These are phyloP conservation scores for Candida ovalis DNA, from an alignment of 805 yeast genomes.

Conservation along the genomic window DNA sequence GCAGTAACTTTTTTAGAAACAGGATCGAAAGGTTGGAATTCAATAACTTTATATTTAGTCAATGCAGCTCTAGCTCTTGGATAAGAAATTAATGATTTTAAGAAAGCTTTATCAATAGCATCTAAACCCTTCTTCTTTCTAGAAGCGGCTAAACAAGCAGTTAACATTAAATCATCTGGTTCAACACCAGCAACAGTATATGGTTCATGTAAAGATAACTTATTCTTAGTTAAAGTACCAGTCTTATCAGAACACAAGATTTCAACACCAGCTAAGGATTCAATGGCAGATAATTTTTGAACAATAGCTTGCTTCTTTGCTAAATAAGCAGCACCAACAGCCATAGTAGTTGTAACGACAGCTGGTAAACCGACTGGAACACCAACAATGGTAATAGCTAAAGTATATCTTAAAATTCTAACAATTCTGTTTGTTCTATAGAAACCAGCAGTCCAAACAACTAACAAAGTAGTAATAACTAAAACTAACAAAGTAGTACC, in stretches of 20 bases:
- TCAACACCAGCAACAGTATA: constrained; percentile 97
- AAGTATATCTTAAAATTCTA: constrained; percentile 82
- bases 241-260: constrained; percentile 97
- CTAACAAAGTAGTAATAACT: constrained; percentile 80
- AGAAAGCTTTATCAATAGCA: constrained; percentile 91
- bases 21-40: constrained; percentile 96
- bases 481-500: constrained; percentile 88
- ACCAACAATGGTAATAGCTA: constrained; percentile 96
- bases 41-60: constrained; percentile 86
- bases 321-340: constrained; percentile 98
- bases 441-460: constrained; percentile 93
- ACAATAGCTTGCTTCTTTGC: constrained; percentile 98
- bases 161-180: constrained; percentile 89
- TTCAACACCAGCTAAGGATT: constrained; percentile 97
- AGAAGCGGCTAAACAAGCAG: constrained; percentile 92
- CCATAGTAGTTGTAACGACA: constrained; percentile 98
- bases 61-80: constrained; percentile 90
- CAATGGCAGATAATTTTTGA: constrained; percentile 94
- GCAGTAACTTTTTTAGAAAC: constrained; percentile 95
- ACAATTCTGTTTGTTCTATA: constrained; percentile 88
- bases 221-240: constrained; percentile 97
- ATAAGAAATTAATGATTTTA: constrained; percentile 77
- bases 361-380: constrained; percentile 99
- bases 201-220: constrained; percentile 93
- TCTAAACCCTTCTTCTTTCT: constrained; percentile 94